Base-by-base conservation (phyloP, 2,329 filamentous ascomycete genomes). In the Beauveria rudraprayagi region DNA sequence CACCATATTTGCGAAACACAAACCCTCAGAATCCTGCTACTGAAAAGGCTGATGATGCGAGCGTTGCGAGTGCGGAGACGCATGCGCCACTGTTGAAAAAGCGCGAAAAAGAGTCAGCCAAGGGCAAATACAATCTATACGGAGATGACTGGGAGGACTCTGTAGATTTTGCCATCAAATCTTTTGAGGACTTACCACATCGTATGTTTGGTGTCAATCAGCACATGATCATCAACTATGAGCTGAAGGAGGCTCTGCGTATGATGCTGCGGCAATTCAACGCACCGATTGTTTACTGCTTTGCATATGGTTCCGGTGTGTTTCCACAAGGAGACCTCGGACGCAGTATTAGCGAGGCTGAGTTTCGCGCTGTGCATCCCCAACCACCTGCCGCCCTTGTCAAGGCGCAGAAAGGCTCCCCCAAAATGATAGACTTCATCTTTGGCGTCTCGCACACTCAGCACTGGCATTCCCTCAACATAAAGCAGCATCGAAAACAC, bases 391-490 rank as follows among this genome's bases (percentile, higher is more conserved):
- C 86, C 57, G 90, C 91, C 1, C 87, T 97, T 8, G 80, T 89
- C 66, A 90, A 91, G 66, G 90, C 92, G 66, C 93, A 97, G 74
- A 87, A 91, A 68, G 90, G 91, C 34, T 86, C 87, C 1, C 91
- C 91, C 14, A 97, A 97, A 77, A 96, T 97, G 87, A 96, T 99
- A 65, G 94, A 99, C 75, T 96, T 99, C 72, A 95, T 99, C 67
- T 94, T 99, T 71, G 94, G 93, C 28, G 93, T 97, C 11, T 91
- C 90, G 1, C 91, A 96, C 73, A 91, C 90, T 1, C 90, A 99
- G 71, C 94, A 99, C 76, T 99, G 93, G 91, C 94, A 99, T 76
- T 92, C 89, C 40, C 80, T 99, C 63, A 99, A 99, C 70, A 80
- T 99, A 67, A 81, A 83, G 65, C 89, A 97, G 72, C 89, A 99